phyloP scores from a whole-genome alignment of 176 grass and related monocot species.

The Thalia dealbata region DNA sequence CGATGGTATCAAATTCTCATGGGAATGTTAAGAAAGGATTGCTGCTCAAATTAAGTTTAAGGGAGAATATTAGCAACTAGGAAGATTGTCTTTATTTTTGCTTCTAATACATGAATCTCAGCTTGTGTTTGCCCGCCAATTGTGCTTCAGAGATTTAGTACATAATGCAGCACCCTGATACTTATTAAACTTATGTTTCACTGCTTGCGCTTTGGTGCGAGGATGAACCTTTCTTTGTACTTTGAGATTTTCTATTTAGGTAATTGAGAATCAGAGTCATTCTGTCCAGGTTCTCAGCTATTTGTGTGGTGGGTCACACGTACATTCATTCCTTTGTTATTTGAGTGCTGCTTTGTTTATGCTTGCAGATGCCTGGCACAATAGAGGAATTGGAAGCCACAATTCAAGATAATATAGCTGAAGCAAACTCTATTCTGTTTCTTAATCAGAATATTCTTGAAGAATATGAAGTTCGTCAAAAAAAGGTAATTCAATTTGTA shows the following conservation, averaged over 20 bases:
- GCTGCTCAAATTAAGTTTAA: too few species aligned
- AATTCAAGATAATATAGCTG: conserved; percentile 75
- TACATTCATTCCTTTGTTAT: background rate
- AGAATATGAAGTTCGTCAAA: conserved; percentile 72
- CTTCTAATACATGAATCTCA: background rate
- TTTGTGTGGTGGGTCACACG: background rate
- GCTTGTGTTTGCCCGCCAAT: background rate
- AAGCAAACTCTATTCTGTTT: conserved; percentile 94
- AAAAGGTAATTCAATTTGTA: conserved; percentile 36
- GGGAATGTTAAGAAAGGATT: too few species aligned
- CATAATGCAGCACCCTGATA: background rate
- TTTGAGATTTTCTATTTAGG: background rate
- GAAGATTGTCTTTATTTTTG: background rate
- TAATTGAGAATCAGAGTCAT: background rate
- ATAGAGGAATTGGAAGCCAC: conserved; percentile 67
- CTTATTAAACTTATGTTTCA: background rate
- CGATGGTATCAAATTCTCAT: too few species aligned
- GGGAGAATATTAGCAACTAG: background rate
- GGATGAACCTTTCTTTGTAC: background rate
- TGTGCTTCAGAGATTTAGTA: background rate
- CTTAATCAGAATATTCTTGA: conserved; percentile 86
- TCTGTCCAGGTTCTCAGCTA: background rate
- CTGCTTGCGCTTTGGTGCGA: background rate
- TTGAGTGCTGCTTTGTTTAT: conserved; percentile 1
- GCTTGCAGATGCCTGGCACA: conserved; percentile 60